Evolutionary conservation across 768 basidiomycete species (phyloP).

Genomic region (Leccinum subgranulosum): DNA sequence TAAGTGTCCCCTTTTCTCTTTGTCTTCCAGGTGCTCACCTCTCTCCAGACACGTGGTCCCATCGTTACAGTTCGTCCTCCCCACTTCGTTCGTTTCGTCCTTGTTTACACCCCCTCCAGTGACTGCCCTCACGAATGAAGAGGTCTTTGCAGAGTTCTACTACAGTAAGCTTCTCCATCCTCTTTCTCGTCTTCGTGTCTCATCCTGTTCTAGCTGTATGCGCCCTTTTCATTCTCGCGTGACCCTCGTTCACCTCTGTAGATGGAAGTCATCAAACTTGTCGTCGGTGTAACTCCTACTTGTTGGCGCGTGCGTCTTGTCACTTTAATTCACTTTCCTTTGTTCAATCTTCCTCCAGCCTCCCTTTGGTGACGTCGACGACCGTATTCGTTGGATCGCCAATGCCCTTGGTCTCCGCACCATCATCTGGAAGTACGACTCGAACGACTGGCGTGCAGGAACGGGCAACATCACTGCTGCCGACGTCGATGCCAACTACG

Average conservation of each 20-base stretch:
- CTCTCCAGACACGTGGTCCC: conserved; percentile 30
- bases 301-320: conserved; percentile 51
- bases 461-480: conserved; percentile 41
- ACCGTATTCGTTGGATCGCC: conserved; percentile 72
- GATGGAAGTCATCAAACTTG: conserved; percentile 55
- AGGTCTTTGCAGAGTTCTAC: conserved; percentile 76
- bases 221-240: background rate
- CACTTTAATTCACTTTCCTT: background rate
- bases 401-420: conserved; percentile 64
- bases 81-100: accelerated
- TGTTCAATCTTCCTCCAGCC: conserved; percentile 36
- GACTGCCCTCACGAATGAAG: conserved; percentile 57
- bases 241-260: conserved; percentile 1
- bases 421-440: conserved; percentile 70
- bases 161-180: conserved; percentile 46
- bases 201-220: conserved; percentile 23
- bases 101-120: conserved; percentile 30
- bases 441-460: conserved; percentile 71
- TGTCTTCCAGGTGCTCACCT: background rate
- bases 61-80: conserved; percentile 43
- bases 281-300: conserved; percentile 52
- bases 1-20: conserved; percentile 32
- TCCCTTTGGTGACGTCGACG: conserved; percentile 68
- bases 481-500: conserved; percentile 52
- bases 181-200: background rate